Base-by-base conservation (phyloP, 345 rosid species). In the Aquilaria sinensis region DNA sequence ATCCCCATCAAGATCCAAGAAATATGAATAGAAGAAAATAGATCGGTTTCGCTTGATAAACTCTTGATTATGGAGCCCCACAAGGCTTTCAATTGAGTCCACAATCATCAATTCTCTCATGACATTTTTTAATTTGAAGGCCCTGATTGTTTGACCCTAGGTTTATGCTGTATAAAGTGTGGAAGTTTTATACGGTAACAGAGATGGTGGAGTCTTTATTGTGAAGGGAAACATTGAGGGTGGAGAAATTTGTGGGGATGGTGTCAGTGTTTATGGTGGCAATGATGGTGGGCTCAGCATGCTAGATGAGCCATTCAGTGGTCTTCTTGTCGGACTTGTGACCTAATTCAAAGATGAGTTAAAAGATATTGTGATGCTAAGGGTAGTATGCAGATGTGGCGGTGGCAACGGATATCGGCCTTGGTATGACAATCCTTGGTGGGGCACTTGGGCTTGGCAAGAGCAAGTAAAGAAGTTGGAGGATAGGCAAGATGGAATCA, bases 271-370 rank as follows among this genome's bases (percentile, higher is more conserved):
- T 90, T 0, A 93, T 89, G 47, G 91, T 70, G 1, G 86, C 83
- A 53, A 89, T 81, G 31, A 89, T 86, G 53, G 91, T 79, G 0
- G 89, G 90, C 74, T 86, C 93, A 0, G 96, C 96, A 64, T 89
- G 93, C 61, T 84, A 89, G 12, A 89, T 76, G 1, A 89, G 81
- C 96, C 96, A 88, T 69, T 88, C 92, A 29, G 85, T 83, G 29
- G 96, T 88, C 66, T 88, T 92, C 0, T 92, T 92, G 31, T 88
- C 92, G 30, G 96, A 85, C 72, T 88, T 88, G 55, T 88, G 92
- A 31, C 89, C 89, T 12, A 88, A 68, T 63, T 88, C 96, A 47
- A 88, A 71, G 0, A 90, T 88, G 1, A 88, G 75, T 66, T 88
- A 92, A 34, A 88, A 88, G 43, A 88, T 92, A 53, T 92, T 71